Evolutionary conservation across 2,329 filamentous ascomycete species (phyloP), one percentile per base, ranked within the genome.

Genomic region (Xylaria sp.): DNA sequence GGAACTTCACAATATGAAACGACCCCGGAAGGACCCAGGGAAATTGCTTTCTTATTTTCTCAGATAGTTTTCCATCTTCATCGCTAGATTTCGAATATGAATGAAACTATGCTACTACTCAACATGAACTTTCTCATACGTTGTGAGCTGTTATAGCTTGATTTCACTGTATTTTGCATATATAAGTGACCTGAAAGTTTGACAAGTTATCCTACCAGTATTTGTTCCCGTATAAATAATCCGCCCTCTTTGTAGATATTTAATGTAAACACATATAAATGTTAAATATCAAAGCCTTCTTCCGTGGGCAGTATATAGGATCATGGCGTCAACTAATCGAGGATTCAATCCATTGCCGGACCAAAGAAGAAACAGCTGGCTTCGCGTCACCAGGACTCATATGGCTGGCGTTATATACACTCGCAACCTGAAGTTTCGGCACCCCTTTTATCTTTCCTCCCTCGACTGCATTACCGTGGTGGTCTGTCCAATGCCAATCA

Each of bases 361-460:
- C 65, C 34, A 67, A 39, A 20, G 59, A 63, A 32, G 65, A 46
- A 48, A 67, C 60, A 12, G 65, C 65, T 36, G 65, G 60, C 65
- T 67, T 67, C 34, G 55, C 60, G 13, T 67, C 65, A 13, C 65
- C 59, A 18, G 65, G 65, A 28, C 58, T 62, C 59, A 67, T 60
- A 23, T 67, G 65, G 7, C 41, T 52, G 9, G 65, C 65, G 30
- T 60, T 46, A 15, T 64, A 67, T 18, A 67, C 55, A 15, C 65
- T 67, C 9, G 65, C 65, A 20, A 48, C 65, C 45, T 60, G 60
- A 5, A 67, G 48, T 39, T 55, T 63, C 13, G 60, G 43, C 1
- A 64, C 34, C 9, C 45, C 52, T 23, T 67, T 67, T 18, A 63
- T 60, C 65, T 64, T 59, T 9, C 65, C 65, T 23, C 65, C 65